These are phyloP conservation scores for Skeletonema grethae DNA, from an alignment of 108 stramenopile genomes.

Conservation along the genomic window DNA sequence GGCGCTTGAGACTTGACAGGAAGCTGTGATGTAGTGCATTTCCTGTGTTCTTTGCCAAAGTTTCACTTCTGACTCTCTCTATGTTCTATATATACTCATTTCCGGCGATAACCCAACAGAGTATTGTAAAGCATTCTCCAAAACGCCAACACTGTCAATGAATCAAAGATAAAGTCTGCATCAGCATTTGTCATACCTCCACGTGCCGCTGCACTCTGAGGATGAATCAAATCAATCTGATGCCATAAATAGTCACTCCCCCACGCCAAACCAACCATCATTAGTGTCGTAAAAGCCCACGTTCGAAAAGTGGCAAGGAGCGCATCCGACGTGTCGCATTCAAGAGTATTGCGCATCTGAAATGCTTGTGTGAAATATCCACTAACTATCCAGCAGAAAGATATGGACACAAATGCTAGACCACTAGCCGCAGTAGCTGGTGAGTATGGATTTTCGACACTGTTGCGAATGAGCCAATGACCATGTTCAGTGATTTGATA, in stretches of 20 bases:
- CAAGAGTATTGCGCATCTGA: conserved; percentile 60
- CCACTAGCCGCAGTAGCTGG: conserved; percentile 63
- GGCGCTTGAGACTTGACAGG: neutral
- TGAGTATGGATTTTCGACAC: conserved; percentile 50
- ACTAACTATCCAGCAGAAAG: conserved; percentile 70
- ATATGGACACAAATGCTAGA: conserved; percentile 58
- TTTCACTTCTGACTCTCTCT: neutral
- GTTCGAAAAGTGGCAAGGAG: conserved; percentile 64
- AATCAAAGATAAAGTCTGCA: conserved; percentile 75
- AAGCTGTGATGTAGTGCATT: neutral
- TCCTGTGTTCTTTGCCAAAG: neutral
- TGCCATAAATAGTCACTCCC: conserved; percentile 32
- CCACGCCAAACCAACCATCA: conserved; percentile 52
- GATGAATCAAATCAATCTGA: conserved; percentile 20
- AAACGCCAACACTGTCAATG: conserved; percentile 60
- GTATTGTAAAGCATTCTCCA: conserved; percentile 74
- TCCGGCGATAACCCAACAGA: conserved; percentile 47
- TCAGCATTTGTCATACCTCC: conserved; percentile 67
- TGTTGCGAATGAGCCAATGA: conserved; percentile 31
- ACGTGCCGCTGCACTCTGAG: conserved; percentile 16
- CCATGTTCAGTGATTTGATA: conserved; percentile 23
- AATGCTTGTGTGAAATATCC: conserved; percentile 69
- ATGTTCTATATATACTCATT: neutral
- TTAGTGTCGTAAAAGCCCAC: conserved; percentile 54
- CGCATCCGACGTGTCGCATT: conserved; percentile 54